phyloP scores from a whole-genome alignment of 2,329 filamentous ascomycete species.

The Teratosphaeria viscida region DNA sequence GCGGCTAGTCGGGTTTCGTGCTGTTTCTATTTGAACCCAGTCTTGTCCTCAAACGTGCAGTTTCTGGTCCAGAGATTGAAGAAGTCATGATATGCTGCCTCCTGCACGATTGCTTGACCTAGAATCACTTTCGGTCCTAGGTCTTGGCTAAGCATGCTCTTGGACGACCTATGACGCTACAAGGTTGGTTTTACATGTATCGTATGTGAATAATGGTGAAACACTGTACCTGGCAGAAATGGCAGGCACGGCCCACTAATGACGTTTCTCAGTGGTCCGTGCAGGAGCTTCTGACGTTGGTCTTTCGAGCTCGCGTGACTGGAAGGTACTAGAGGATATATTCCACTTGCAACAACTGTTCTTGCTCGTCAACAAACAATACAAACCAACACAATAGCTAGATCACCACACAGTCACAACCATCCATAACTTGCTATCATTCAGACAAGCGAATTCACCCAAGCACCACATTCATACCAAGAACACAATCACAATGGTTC shows the following conservation, averaged over 20 bases:
- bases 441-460: not conserved
- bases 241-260: not conserved
- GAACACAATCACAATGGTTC: slow-evolving; percentile 1
- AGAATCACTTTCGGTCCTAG: too few relatives aligned
- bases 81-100: too few relatives aligned
- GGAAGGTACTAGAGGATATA: not conserved
- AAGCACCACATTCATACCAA: not conserved
- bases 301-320: not conserved
- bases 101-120: too few relatives aligned
- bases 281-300: not conserved
- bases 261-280: not conserved
- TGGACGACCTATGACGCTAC: not conserved
- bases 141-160: too few relatives aligned
- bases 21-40: too few relatives aligned
- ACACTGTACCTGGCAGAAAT: not conserved
- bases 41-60: too few relatives aligned
- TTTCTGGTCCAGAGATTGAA: too few relatives aligned
- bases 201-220: not conserved
- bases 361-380: not conserved
- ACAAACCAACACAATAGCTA: not conserved
- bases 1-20: too few relatives aligned
- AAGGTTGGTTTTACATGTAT: not conserved
- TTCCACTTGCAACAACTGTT: not conserved
- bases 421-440: not conserved
- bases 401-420: not conserved